Percentiles rank a stretch among this genome's conserved stretches.
Conservation (phyloP, 2,329 filamentous ascomycete species). For the Rachicladosporium sp. region DNA sequence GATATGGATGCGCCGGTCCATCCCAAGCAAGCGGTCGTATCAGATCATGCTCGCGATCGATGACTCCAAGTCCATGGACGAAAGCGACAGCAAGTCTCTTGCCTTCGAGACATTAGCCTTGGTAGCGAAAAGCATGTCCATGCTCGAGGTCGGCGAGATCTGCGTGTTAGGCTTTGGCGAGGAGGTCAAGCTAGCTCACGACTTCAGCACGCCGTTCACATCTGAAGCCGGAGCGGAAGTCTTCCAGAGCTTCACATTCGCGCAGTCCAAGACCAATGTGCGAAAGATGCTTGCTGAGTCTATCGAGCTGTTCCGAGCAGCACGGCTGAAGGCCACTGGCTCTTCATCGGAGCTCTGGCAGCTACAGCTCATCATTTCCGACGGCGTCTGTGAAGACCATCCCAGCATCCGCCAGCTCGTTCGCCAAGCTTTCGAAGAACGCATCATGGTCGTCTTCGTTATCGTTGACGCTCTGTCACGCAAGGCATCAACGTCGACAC, state of each 20-base stretch:
- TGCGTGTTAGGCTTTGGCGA: constrained; percentile 81
- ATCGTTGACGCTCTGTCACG: constrained; percentile 59
- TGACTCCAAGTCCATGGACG: constrained; percentile 88
- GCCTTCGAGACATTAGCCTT: constrained; percentile 92
- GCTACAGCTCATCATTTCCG: constrained; percentile 80
- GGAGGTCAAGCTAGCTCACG: constrained; percentile 71
- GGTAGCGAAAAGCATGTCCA: constrained; percentile 71
- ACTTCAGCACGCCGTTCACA: constrained; percentile 70
- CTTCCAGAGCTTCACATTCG: constrained; percentile 73
- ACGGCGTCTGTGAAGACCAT: constrained; percentile 86
- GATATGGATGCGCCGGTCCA: constrained; percentile 94
- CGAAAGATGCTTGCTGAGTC: constrained; percentile 62
- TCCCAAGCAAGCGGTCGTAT: constrained; percentile 87
- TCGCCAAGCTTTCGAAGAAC: constrained; percentile 76
- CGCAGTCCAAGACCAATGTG: constrained; percentile 78
- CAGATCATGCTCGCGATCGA: constrained; percentile 97
- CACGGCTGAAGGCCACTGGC: constrained; percentile 46
- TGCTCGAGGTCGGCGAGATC: constrained; percentile 93
- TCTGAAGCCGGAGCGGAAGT: constrained; percentile 72
- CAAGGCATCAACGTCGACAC: constrained; percentile 13
- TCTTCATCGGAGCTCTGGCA: constrained; percentile 74
- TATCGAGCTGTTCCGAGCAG: constrained; percentile 69
- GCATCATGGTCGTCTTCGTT: constrained; percentile 97
- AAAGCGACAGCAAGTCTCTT: constrained; percentile 61
- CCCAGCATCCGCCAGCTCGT: constrained; percentile 71